phyloP scores from a whole-genome alignment of 352 stramenopile species.

The Phytophthora uliginosa region DNA sequence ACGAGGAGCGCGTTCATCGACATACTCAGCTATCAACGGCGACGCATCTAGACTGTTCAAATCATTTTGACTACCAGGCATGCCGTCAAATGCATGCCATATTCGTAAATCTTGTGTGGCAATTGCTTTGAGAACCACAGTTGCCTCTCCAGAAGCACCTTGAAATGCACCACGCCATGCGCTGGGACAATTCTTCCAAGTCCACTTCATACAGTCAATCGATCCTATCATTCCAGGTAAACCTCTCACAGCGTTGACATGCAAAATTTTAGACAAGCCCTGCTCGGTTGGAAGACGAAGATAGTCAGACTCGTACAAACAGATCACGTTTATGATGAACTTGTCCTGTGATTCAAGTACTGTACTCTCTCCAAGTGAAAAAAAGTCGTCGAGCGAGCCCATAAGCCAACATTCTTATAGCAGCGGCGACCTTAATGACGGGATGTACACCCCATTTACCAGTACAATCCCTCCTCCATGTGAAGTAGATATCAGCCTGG shows the following conservation, averaged over 20 bases:
- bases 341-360: not conserved
- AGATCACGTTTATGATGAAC: not conserved
- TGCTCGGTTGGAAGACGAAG: not conserved
- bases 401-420: constrained; percentile 6
- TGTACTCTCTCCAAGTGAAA: constrained; percentile 1
- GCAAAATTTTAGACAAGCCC: not conserved
- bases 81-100: no score
- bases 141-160: no score
- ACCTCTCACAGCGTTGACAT: not conserved
- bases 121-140: no score
- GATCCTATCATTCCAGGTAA: no score
- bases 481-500: not conserved
- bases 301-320: not conserved
- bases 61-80: no score
- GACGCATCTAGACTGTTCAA: no score
- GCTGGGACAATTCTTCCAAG: no score
- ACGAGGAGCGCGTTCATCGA: no score
- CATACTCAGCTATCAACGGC: no score
- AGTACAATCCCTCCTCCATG: constrained; percentile 3
- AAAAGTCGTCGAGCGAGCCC: not conserved
- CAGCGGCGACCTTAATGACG: not conserved
- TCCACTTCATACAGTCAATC: no score
- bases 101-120: no score
- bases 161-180: no score
- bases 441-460: constrained; percentile 9